Evolutionary conservation across 345 rosid genomes (phyloP).

Genomic region (Lepidium sativum): DNA sequence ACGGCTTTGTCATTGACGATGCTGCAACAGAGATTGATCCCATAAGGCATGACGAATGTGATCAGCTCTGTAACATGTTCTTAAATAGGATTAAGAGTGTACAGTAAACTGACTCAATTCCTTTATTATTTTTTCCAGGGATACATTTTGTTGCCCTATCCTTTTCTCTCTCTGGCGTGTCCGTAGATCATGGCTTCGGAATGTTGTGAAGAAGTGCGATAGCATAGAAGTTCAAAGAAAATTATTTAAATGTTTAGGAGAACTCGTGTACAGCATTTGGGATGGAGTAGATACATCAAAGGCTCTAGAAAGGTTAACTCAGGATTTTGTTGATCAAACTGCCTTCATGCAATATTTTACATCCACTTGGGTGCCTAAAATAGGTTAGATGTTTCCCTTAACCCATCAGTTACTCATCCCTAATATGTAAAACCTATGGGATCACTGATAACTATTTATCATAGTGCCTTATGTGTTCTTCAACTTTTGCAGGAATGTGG

Average conservation of each 20-base stretch:
- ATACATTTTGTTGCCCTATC: slow-evolving; percentile 68
- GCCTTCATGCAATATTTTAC: slow-evolving; percentile 69
- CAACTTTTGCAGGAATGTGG: slow-evolving; percentile 70
- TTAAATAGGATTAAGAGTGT: neutral
- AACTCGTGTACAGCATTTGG: slow-evolving; percentile 62
- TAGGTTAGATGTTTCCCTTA: slow-evolving; percentile 45
- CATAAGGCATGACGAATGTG: slow-evolving; percentile 42
- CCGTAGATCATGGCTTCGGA: slow-evolving; percentile 91
- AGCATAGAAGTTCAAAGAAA: slow-evolving; percentile 63
- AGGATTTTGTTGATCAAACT: slow-evolving; percentile 76
- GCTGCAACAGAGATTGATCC: slow-evolving; percentile 87
- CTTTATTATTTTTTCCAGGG: slow-evolving; percentile 36
- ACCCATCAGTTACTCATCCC: neutral
- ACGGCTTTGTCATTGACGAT: slow-evolving; percentile 78
- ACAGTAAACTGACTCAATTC: neutral
- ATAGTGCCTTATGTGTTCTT: neutral
- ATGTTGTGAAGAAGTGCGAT: slow-evolving; percentile 64
- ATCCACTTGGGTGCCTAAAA: slow-evolving; percentile 84
- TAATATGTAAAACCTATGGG: neutral
- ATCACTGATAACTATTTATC: neutral
- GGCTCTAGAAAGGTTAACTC: slow-evolving; percentile 54
- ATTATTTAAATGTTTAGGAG: slow-evolving; percentile 71
- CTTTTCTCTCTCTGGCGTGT: slow-evolving; percentile 85
- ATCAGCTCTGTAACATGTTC: neutral
- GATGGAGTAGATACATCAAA: slow-evolving; percentile 41